Conservation (phyloP, 495 filamentous ascomycete genomes). For the Penicillium chermesinum region DNA sequence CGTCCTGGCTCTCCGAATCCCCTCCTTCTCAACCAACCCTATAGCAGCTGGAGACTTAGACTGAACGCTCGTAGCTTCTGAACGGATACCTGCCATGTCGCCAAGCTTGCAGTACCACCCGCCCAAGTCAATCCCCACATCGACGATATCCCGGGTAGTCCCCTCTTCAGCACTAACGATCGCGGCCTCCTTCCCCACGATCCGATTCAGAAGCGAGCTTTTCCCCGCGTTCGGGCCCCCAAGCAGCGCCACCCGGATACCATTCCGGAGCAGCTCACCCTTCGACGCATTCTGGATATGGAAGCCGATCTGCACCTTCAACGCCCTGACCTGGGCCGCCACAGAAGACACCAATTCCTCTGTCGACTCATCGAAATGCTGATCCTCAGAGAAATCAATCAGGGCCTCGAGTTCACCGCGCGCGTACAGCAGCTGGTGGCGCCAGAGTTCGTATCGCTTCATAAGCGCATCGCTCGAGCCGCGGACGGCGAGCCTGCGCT, state of each 20-base stretch:
- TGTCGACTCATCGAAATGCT: conserved; percentile 90
- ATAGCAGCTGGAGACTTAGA: conserved; percentile 32
- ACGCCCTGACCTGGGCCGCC: conserved; percentile 51
- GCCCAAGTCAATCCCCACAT: conserved; percentile 83
- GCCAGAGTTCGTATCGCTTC: conserved; percentile 82
- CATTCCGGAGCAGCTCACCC: conserved; percentile 79
- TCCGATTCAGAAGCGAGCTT: conserved; percentile 82
- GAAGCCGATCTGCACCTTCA: conserved; percentile 56
- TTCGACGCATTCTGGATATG: conserved; percentile 73
- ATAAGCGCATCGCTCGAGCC: conserved; percentile 66
- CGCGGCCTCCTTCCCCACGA: conserved; percentile 90
- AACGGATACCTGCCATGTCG: conserved; percentile 80
- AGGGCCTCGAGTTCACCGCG: conserved; percentile 89
- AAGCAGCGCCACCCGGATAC: conserved; percentile 78
- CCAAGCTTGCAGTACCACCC: conserved; percentile 86
- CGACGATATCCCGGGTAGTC: conserved; percentile 90
- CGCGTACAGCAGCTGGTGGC: conserved; percentile 68
- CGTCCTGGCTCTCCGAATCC: conserved; percentile 78
- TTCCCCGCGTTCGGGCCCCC: conserved; percentile 95
- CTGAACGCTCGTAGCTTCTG: conserved; percentile 29
- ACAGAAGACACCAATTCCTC: conserved; percentile 64
- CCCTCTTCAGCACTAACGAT: conserved; percentile 91
- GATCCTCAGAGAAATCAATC: conserved; percentile 96
- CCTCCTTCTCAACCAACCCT: conserved; percentile 80
- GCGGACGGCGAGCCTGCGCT: conserved; percentile 77